Base-by-base conservation (phyloP, 129 eudicot species). In the Apium graveolens region DNA sequence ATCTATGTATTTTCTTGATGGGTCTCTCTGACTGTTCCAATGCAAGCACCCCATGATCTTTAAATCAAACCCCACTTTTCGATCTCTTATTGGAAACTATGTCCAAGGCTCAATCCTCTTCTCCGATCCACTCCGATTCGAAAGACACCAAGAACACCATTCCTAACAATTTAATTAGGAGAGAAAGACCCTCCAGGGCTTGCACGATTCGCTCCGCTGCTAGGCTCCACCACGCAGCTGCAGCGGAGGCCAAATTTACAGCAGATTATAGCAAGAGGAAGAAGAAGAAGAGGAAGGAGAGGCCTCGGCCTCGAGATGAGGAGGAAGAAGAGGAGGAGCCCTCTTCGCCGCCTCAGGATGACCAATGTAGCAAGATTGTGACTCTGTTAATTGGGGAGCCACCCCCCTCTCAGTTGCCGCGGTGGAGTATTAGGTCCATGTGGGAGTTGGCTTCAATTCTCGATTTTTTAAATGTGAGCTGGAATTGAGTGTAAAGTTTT, bases 151-250 rank as follows among this genome's bases (percentile, higher is more conserved):
- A 79, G 4, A 73, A 75, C 17, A 77, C 55, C 38, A 84, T 24
- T 57, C 9, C 57, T 63, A 81, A 63, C 48, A 84, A 48, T 68
- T 78, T 88, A 17, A 85, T 73, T 63, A 95, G 84, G 83, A 82
- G 96, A 84, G 89, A 91, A 78, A 76, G 99, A 79, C 99, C 99
- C 27, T 87, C 99, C 2, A 86, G 99, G 87, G 98, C 98, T n/a
- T 95, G 98, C 78, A 95, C 97, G 8, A 89, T 82, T 32, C 85
- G 97, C 63, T 91, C 97, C 0, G 96, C 92, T 2, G 93, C 90
- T n/a, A 79, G 93, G 65, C 80, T 91, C 60, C 84, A 91, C 72
- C 92, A 85, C 4, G 97, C 93, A 41, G 97, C 99, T 0, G 87
- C 85, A 49, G 93, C 93, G 10, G 96, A 90, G 82, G 97, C 97